Evolutionary conservation across 2,329 filamentous ascomycete species (phyloP), one percentile per base, ranked within the genome.

Genomic region (Fusarium nygamai): DNA sequence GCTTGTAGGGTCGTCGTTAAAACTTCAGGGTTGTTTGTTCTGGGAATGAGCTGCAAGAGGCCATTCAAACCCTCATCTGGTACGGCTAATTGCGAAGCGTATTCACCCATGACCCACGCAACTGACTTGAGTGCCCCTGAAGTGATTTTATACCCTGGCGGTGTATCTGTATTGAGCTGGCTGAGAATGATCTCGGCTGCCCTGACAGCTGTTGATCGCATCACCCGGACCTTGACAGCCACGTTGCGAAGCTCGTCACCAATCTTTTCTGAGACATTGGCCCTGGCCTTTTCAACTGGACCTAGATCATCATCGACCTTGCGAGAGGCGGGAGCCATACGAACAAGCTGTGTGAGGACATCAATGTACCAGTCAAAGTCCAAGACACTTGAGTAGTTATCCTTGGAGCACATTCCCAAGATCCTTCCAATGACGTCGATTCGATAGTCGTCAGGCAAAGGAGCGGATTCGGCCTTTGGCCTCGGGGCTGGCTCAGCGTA

Each of bases 281-380:
- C 53, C 14, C 75, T 74, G 31, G 78, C 76, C 19, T 78, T 76
- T 20, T 79, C 72, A 16, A 80, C 72, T 6, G 79, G 75, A 16
- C 82, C 80, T 13, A 80, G 67, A 46, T 86, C 85, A 10, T 79
- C 79, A 12, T 86, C 84, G 13, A 79, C 76, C 13, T 79, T 78
- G 44, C 85, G 83, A 53, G 87, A 84, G n/a, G 85, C 76, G 0
- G 85, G 93, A 27, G 92, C 86, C 83, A 94, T 88, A 80, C 92
- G 91, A 46, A 98, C 91, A 20, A 99, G 88, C 80, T 98, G 94
- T 10, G 94, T 92, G 36, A 99, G 85, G 34, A 98, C 90, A 75
- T 96, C 94, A 74, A 98, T 93, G 81, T 98, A 98, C 96, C 96
- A 99, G 76, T 98, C 96, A 81, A 99, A 99, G 80, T 99, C 96